These are phyloP conservation scores for Micractinium sp. DNA, from an alignment of 139 green algal species.

Conservation along the genomic window DNA sequence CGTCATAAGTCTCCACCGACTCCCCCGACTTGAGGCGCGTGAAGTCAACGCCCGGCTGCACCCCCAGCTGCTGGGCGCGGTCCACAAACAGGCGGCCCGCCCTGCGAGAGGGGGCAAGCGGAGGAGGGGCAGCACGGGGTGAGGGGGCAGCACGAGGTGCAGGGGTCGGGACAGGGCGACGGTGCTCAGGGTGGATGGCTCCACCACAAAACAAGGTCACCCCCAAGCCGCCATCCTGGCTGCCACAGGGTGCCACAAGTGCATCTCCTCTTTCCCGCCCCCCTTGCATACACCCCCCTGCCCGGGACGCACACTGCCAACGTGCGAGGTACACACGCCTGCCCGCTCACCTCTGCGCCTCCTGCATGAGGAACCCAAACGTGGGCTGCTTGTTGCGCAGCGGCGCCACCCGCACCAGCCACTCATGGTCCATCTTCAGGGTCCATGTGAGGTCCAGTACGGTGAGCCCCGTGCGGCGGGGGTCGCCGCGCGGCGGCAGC, in stretches of 20 bases:
- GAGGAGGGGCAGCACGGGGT: not conserved
- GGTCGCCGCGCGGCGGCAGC: conserved; percentile 49
- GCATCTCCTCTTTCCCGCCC: too few relatives aligned
- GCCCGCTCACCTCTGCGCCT: conserved; percentile 47
- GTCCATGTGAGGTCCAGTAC: conserved; percentile 55
- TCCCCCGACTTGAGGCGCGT: conserved; percentile 39
- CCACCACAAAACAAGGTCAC: not conserved
- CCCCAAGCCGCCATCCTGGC: not conserved
- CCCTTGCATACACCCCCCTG: too few relatives aligned
- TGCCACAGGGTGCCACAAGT: conserved; percentile 33
- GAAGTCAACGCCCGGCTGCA: conserved; percentile 30
- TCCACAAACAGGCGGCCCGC: conserved; percentile 32
- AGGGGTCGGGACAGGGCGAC: too few relatives aligned
- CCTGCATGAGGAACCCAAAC: conserved; percentile 45
- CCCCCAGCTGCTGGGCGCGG: conserved; percentile 34
- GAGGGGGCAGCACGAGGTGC: too few relatives aligned
- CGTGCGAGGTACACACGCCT: too few relatives aligned
- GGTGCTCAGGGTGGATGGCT: not conserved
- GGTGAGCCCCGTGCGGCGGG: not conserved
- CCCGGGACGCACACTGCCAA: too few relatives aligned
- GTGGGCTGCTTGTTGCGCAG: conserved; percentile 27
- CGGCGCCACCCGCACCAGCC: conserved; percentile 33
- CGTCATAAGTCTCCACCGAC: conserved; percentile 14
- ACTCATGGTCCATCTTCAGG: conserved; percentile 45
- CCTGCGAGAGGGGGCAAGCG: conserved; percentile 8